phyloP scores from a whole-genome alignment of 768 basidiomycete species.

The Phylloporus sp. region DNA sequence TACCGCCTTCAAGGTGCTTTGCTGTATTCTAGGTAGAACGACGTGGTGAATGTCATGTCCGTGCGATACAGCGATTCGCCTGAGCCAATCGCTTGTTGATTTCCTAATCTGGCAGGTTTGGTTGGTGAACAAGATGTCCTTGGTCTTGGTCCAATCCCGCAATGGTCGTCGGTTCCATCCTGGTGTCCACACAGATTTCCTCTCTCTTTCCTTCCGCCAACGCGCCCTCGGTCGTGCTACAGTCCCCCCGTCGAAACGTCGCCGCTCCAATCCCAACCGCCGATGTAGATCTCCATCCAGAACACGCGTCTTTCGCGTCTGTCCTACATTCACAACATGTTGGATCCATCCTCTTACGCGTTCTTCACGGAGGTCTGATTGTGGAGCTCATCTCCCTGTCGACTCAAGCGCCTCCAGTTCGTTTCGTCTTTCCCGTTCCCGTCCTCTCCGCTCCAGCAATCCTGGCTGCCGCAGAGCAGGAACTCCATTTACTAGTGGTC shows the following conservation, averaged over 20 bases:
- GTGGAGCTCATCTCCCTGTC: slow-evolving; percentile 76
- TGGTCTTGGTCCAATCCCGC: neutral
- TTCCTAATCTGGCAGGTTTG: too few species aligned
- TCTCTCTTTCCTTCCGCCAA: slow-evolving; percentile 53
- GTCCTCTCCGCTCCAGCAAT: slow-evolving; percentile 63
- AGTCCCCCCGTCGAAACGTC: slow-evolving; percentile 53
- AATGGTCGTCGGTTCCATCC: slow-evolving; percentile 30
- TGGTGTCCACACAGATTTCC: slow-evolving; percentile 60
- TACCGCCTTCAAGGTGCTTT: slow-evolving; percentile 17
- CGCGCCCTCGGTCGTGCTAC: slow-evolving; percentile 47
- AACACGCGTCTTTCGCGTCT: slow-evolving; percentile 69
- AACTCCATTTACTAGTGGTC: slow-evolving; percentile 67
- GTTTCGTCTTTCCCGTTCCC: slow-evolving; percentile 71
- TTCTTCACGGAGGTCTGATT: slow-evolving; percentile 68
- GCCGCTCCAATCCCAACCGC: slow-evolving; percentile 42
- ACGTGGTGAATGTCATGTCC: slow-evolving; percentile 25
- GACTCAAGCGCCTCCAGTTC: slow-evolving; percentile 57
- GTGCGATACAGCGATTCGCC: slow-evolving; percentile 20
- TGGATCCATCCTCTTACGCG: slow-evolving; percentile 66
- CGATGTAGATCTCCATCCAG: slow-evolving; percentile 44
- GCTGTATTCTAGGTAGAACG: slow-evolving; percentile 13
- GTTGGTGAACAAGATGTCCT: slow-evolving; percentile 4
- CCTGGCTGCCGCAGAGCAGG: slow-evolving; percentile 42
- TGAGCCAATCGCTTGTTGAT: too few species aligned
- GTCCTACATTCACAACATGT: slow-evolving; percentile 51